Base-by-base conservation (phyloP, 148 eudicot species). In the Chenopodium formosanum region DNA sequence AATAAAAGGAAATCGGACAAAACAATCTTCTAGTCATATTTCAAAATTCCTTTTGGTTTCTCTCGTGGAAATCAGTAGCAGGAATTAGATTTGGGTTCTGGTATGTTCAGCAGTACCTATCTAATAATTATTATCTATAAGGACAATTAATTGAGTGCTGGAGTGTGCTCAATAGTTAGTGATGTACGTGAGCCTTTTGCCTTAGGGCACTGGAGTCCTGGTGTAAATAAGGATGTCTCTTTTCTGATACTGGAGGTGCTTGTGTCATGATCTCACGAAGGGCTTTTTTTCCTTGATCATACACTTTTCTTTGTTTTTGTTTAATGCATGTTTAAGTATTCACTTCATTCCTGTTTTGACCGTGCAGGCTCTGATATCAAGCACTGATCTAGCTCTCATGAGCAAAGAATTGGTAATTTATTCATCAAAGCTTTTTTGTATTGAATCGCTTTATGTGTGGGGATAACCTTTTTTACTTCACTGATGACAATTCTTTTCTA, bases 381-480 rank as follows among this genome's bases (percentile, higher is more conserved):
- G 91, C 85, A 83, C 86, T 70, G 95, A 92, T 85, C 89, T 83
- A 73, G 99, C 99, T 83, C 77, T 86, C 77, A 86, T 97, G 67
- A 94, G 99, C 90, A 97, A 89, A 85, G 86, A 91, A 78, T 84
- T 97, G 92, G 99, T 97, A 90, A 80, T 68, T 66, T 76, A 16
- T 72, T 81, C 64, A 17, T 81, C 79, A 68, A 67, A 73, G 60
- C 17, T 76, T 67, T 9, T 34, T 80, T 63, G 62, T 37, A 1
- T 70, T 58, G 80, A 14, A 72, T 46, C 2, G 23, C 74, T 53
- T 16, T 16, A 32, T 1, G 19, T 17, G 22, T 3, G 48, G 3
- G 31, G 32, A 29, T 71, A 14, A n/a, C 25, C 40, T 58, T 53
- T 23, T 70, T 58, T 72, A 37, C 32, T n/a, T 17, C 10, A 17